These are phyloP conservation scores for Aspergillus asperescens DNA, from an alignment of 495 filamentous ascomycete species.

Conservation along the genomic window DNA sequence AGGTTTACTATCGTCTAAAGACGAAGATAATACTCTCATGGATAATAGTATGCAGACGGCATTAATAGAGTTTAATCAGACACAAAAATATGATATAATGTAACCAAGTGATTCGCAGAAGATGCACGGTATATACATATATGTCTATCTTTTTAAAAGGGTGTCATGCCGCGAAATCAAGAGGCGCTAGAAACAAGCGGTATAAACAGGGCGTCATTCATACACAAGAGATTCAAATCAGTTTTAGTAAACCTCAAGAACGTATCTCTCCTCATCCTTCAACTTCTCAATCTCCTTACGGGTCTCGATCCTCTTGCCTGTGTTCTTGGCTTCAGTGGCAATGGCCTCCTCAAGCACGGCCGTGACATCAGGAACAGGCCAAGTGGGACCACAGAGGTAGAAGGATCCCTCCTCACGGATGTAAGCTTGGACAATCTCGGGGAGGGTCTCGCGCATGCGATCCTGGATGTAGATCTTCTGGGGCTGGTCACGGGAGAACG, in stretches of 20 bases:
- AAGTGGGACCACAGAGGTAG: conserved; percentile 96
- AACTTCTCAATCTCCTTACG: conserved; percentile 90
- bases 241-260: conserved; percentile 86
- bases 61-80: background rate
- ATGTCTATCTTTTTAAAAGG: conserved; percentile 11
- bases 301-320: conserved; percentile 76
- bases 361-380: conserved; percentile 98
- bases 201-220: conserved; percentile 18
- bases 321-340: conserved; percentile 60
- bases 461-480: conserved; percentile 99
- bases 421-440: conserved; percentile 85
- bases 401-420: conserved; percentile 83
- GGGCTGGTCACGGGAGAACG: conserved; percentile 93
- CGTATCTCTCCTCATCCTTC: conserved; percentile 91
- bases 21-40: no score
- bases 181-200: conserved; percentile 25
- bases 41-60: no score
- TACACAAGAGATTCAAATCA: conserved; percentile 15
- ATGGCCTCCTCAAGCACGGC: conserved; percentile 91
- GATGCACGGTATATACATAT: conserved; percentile 4
- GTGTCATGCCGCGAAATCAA: conserved; percentile 6
- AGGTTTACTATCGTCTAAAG: no score
- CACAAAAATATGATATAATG: background rate
- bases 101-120: background rate
- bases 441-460: conserved; percentile 82